Percentiles rank a stretch among this genome's conserved stretches.
Evolutionary conservation across 805 yeast genomes (phyloP).

Genomic region (Kazachstania taianensis): DNA sequence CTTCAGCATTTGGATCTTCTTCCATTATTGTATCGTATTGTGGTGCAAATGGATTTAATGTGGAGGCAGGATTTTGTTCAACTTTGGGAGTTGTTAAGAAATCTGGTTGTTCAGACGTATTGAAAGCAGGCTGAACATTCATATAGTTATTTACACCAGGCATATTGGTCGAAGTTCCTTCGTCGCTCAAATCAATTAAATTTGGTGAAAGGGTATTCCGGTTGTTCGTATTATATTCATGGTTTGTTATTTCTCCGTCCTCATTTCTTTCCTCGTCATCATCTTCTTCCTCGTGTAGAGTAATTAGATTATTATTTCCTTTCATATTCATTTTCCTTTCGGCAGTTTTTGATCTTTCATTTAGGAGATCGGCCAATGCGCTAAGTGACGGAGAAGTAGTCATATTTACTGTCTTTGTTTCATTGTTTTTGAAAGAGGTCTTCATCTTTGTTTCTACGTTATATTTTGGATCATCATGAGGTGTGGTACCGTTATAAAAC

Average conservation of each 20-base stretch:
- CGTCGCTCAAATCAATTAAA: constrained; percentile 27
- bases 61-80: constrained; percentile 3
- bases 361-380: constrained; percentile 34
- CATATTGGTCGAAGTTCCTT: too few relatives aligned
- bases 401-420: constrained; percentile 27
- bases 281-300: constrained; percentile 18
- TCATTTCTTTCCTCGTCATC: constrained; percentile 6
- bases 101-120: constrained; percentile 22
- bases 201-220: constrained; percentile 28
- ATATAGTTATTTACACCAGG: neutral
- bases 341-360: constrained; percentile 28
- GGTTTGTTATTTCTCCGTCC: neutral
- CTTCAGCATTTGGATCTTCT: neutral
- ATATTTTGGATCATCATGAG: too few relatives aligned
- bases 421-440: too few relatives aligned
- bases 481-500: too few relatives aligned
- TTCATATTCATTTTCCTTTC: constrained; percentile 17
- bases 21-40: too few relatives aligned
- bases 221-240: neutral
- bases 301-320: constrained; percentile 10
- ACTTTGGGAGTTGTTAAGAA: constrained; percentile 22
- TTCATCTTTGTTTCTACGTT: too few relatives aligned
- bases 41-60: too few relatives aligned
- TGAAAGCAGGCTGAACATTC: neutral
- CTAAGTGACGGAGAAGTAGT: constrained; percentile 36